Percentiles rank a stretch among this genome's conserved stretches.
Conservation (phyloP, 352 stramenopile genomes). For the Pythium rishiriense region DNA sequence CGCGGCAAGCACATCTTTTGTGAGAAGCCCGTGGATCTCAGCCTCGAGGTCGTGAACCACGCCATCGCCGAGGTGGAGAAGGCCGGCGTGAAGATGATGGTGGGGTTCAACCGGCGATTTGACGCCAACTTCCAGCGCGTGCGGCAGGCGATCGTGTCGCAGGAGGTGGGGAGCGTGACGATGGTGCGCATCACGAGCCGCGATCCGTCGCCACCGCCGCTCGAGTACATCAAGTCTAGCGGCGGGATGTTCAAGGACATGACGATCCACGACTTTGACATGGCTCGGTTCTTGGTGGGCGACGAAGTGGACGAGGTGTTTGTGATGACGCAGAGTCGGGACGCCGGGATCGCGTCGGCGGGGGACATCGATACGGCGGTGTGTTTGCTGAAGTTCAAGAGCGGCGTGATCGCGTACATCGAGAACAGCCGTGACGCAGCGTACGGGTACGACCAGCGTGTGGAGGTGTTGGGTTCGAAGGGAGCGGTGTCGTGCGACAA, state of each 20-base stretch:
- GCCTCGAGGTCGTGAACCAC: conserved; percentile 65
- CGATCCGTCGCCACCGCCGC: conserved; percentile 30
- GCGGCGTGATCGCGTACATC: conserved; percentile 91
- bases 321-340: conserved; percentile 55
- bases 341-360: conserved; percentile 63
- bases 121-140: conserved; percentile 94
- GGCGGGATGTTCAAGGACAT: conserved; percentile 95
- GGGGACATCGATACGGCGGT: conserved; percentile 91
- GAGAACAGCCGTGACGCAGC: conserved; percentile 93
- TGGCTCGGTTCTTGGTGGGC: conserved; percentile 92
- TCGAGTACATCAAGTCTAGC: conserved; percentile 55
- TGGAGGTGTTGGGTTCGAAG: conserved; percentile 91
- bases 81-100: conserved; percentile 93
- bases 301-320: conserved; percentile 71
- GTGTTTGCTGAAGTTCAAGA: conserved; percentile 90
- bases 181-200: conserved; percentile 79
- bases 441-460: conserved; percentile 95
- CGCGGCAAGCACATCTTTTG: conserved; percentile 96
- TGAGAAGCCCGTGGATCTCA: conserved; percentile 95
- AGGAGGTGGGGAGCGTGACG: conserved; percentile 90
- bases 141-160: conserved; percentile 71
- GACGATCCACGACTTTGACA: conserved; percentile 96
- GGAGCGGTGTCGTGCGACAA: conserved; percentile 92
- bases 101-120: conserved; percentile 93
- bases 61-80: conserved; percentile 48